Evolutionary conservation across 176 grass and related monocot genomes (phyloP).

Genomic region (Pontederia paniculata): DNA sequence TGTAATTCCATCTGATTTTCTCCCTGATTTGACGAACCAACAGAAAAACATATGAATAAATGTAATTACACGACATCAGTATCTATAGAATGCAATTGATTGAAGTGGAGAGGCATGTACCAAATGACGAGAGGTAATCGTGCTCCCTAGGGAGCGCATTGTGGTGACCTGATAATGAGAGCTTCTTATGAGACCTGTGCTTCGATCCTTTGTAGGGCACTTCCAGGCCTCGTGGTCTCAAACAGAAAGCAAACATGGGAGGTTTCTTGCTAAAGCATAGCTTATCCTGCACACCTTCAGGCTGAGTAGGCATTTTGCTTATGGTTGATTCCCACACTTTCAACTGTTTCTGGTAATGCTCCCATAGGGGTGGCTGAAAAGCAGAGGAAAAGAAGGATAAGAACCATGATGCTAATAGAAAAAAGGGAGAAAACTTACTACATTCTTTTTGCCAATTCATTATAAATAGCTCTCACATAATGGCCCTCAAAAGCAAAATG

Average conservation of each 20-base stretch:
- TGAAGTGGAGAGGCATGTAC: slow-evolving; percentile 32
- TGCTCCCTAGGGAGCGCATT: slow-evolving; percentile 49
- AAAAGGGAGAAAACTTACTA: neutral
- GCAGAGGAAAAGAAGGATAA: slow-evolving; percentile 18
- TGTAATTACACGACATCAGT: neutral
- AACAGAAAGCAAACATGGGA: slow-evolving; percentile 85
- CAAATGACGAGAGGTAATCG: slow-evolving; percentile 38
- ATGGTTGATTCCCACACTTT: slow-evolving; percentile 72
- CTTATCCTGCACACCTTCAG: slow-evolving; percentile 45
- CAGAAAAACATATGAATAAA: slow-evolving; percentile 7
- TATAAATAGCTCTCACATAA: no score
- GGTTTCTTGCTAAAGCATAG: slow-evolving; percentile 46
- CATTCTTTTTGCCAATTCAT: no score
- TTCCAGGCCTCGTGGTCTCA: slow-evolving; percentile 72
- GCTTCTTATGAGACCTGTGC: slow-evolving; percentile 79
- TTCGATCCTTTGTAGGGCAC: slow-evolving; percentile 54
- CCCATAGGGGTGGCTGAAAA: slow-evolving; percentile 84
- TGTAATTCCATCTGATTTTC: slow-evolving; percentile 30
- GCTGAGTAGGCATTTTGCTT: slow-evolving; percentile 34
- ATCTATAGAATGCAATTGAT: neutral
- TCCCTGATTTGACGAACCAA: slow-evolving; percentile 26
- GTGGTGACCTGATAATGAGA: slow-evolving; percentile 49
- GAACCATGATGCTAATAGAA: neutral
- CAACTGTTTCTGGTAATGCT: slow-evolving; percentile 53
- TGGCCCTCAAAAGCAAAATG: no score